Percentiles rank a stretch among this genome's conserved stretches.
Evolutionary conservation across 1,284 basidiomycete genomes (phyloP).

Genomic region (Acaromyces ingoldii): DNA sequence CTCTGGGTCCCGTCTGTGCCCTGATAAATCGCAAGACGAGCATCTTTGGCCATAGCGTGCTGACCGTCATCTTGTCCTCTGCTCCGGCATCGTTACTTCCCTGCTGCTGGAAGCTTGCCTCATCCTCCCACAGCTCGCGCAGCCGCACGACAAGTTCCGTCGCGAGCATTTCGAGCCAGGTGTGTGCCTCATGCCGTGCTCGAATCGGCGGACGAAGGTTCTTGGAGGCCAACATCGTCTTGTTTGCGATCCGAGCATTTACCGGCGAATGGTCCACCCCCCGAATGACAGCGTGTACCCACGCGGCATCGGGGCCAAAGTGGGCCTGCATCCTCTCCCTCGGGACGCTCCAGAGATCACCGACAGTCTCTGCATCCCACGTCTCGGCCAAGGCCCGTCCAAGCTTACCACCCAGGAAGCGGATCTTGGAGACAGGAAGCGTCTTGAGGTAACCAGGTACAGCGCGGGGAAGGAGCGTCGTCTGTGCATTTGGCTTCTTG

Average conservation of each 20-base stretch:
- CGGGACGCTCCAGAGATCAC: conserved; percentile 60
- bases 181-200: conserved; percentile 53
- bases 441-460: conserved; percentile 34
- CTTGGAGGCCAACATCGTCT: conserved; percentile 45
- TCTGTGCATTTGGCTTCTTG: conserved; percentile 45
- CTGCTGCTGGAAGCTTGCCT: too few species aligned
- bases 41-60: conserved; percentile 79
- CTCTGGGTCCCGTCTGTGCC: conserved; percentile 61
- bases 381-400: conserved; percentile 79
- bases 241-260: conserved; percentile 51
- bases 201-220: conserved; percentile 39
- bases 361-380: conserved; percentile 74
- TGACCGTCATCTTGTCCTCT: background rate
- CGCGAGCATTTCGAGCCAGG: conserved; percentile 85
- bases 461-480: conserved; percentile 33
- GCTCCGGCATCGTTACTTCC: too few species aligned
- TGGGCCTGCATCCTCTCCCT: conserved; percentile 74
- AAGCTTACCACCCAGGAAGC: conserved; percentile 90
- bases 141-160: conserved; percentile 81
- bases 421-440: conserved; percentile 58
- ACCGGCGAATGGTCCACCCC: conserved; percentile 89
- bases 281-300: conserved; percentile 74
- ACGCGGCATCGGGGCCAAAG: conserved; percentile 68
- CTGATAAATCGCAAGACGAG: conserved; percentile 61
- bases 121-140: conserved; percentile 69